These are phyloP conservation scores for Botrytis sinoallii DNA, from an alignment of 2,329 filamentous ascomycete species.

Conservation along the genomic window DNA sequence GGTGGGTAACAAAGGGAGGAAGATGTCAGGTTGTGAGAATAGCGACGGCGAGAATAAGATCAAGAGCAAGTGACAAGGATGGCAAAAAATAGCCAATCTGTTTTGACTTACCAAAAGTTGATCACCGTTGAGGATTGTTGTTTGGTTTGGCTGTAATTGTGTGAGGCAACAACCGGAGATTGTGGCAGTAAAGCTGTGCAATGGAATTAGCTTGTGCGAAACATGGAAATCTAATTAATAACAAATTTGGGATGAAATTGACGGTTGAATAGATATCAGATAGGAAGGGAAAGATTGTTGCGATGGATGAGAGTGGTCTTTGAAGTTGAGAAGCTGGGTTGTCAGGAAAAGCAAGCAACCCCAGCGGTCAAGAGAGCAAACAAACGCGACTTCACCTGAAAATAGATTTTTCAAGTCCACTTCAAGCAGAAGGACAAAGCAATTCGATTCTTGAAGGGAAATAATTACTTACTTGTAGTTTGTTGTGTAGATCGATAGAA, in stretches of 20 bases:
- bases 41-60: not conserved
- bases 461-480: not conserved
- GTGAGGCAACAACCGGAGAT: not conserved
- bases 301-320: not conserved
- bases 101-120: slow-evolving; percentile 5
- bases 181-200: not conserved
- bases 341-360: slow-evolving; percentile 6
- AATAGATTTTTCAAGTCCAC: not conserved
- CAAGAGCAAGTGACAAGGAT: not conserved
- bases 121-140: not conserved
- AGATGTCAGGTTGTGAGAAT: not conserved
- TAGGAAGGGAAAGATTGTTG: not conserved
- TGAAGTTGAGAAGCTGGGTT: not conserved
- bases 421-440: not conserved
- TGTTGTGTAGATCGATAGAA: not conserved
- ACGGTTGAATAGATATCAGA: not conserved
- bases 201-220: not conserved
- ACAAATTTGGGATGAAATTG: not conserved
- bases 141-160: not conserved
- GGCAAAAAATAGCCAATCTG: not conserved
- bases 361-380: not conserved
- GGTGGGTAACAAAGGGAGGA: not conserved
- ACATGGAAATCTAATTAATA: not conserved
- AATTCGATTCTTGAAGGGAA: not conserved
- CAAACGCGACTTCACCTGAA: not conserved